Evolutionary conservation across 2,329 filamentous ascomycete genomes (phyloP).

Genomic region (Ceratocystis lukuohia): DNA sequence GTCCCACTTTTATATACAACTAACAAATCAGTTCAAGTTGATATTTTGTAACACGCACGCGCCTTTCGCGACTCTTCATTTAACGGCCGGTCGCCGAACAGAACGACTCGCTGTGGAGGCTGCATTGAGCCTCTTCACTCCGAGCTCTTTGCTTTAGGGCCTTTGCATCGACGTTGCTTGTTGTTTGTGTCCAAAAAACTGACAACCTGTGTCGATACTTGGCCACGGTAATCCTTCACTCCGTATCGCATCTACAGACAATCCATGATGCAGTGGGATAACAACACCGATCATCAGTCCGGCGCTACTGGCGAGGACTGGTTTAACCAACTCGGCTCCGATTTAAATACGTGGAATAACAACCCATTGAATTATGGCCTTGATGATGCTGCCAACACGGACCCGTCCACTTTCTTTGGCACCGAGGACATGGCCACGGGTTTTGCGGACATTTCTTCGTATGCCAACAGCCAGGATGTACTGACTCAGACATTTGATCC

Average conservation of each 20-base stretch:
- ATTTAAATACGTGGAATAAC: constrained; percentile 1
- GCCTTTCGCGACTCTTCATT: not conserved
- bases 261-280: constrained; percentile 12
- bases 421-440: not conserved
- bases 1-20: not conserved
- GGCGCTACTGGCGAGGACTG: constrained; percentile 6
- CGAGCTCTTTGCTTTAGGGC: not conserved
- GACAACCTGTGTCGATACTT: no score
- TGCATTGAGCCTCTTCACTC: not conserved
- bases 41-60: not conserved
- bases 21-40: not conserved
- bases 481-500: constrained; percentile 11
- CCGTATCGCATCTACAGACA: not conserved
- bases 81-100: no score
- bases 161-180: not conserved
- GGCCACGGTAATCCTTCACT: not conserved
- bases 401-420: not conserved
- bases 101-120: no score
- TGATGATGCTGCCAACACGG: not conserved
- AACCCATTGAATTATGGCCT: constrained; percentile 4
- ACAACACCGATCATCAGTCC: not conserved
- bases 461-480: not conserved
- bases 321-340: constrained; percentile 4
- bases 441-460: not conserved
- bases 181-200: no score